Evolutionary conservation across 345 rosid genomes (phyloP), one percentile per base, ranked within the genome.

Genomic region (Triadica sebifera): DNA sequence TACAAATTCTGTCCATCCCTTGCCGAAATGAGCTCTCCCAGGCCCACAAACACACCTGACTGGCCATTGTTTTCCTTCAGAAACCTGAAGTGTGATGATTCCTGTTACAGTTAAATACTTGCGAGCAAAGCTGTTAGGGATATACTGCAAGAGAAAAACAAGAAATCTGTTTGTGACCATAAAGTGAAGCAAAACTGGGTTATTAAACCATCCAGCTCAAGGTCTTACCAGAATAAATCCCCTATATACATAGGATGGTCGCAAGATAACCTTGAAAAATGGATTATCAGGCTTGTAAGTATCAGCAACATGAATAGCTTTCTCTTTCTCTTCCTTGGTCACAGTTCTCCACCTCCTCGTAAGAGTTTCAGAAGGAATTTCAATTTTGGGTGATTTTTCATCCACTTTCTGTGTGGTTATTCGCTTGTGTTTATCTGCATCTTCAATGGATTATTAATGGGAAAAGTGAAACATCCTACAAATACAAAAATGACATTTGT

Each of bases 1-100:
- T 4, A 76, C 82, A 73, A 86, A 89, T 70, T 78, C 89, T 9
- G 81, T 75, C 90, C 93, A 87, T 69, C 93, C 93, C 74, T 86
- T 82, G 80, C 84, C 72, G 16, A 87, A 74, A 51, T 82, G 83
- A 74, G 83, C 81, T 43, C 67, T 55, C 7, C 87, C 76, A 8
- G 70, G 51, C 46, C 56, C 72, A 25, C 68, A 76, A 22, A 79
- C 65, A 75, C 88, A 87, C 39, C 85, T 78, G 22, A 87, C 93
- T 10, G 65, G 79, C 93, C 89, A 86, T 67, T 76, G 81, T 55
- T 78, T 84, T 64, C 85, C 88, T 24, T 79, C 77, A 24, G 87
- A 62, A 29, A 50, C 69, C 73, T 82, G 80, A 65, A 87, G 88
- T 25, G 74, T 85, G 78, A 89, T 71, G 69, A 71, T 73, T 55